Percentiles rank a stretch among this genome's conserved stretches.
These are phyloP conservation scores for Dittrichia graveolens DNA, from an alignment of 129 eudicot genomes.

Conservation along the genomic window DNA sequence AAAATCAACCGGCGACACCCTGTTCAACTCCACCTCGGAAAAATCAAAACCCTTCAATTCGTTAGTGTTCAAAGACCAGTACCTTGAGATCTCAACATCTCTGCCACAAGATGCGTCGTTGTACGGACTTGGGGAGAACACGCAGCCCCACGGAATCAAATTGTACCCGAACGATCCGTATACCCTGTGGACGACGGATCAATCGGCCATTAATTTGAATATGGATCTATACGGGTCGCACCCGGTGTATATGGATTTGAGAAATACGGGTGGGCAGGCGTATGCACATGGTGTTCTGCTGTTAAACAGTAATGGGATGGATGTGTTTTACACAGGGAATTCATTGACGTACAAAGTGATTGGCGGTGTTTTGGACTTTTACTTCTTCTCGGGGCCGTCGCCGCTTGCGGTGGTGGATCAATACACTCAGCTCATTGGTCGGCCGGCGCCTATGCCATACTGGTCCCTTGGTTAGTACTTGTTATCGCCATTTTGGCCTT, in stretches of 20 bases:
- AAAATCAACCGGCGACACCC: constrained; percentile 73
- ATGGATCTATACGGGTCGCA: constrained; percentile 92
- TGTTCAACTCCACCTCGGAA: constrained; percentile 62
- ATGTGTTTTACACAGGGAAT: constrained; percentile 78
- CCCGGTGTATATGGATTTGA: constrained; percentile 94
- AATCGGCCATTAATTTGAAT: constrained; percentile 83
- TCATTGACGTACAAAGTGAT: constrained; percentile 95
- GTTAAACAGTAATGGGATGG: constrained; percentile 97
- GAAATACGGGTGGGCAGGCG: constrained; percentile 64
- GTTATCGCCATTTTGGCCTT: not conserved
- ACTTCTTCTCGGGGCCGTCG: constrained; percentile 87
- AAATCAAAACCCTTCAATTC: constrained; percentile 49
- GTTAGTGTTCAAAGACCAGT: constrained; percentile 89
- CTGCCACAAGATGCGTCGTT: constrained; percentile 85
- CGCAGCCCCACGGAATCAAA: constrained; percentile 93
- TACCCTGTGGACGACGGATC: constrained; percentile 80
- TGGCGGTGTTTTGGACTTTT: constrained; percentile 97
- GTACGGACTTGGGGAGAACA: constrained; percentile 91
- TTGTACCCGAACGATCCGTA: constrained; percentile 87
- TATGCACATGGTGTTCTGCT: constrained; percentile 78
- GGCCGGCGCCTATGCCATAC: constrained; percentile 99
- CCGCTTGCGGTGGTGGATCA: constrained; percentile 90
- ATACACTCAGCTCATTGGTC: constrained; percentile 81
- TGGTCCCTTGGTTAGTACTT: constrained; percentile 84
- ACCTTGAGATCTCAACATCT: constrained; percentile 75